phyloP scores from a whole-genome alignment of 208 protist genomes.

The Wallacemonas sp. region DNA sequence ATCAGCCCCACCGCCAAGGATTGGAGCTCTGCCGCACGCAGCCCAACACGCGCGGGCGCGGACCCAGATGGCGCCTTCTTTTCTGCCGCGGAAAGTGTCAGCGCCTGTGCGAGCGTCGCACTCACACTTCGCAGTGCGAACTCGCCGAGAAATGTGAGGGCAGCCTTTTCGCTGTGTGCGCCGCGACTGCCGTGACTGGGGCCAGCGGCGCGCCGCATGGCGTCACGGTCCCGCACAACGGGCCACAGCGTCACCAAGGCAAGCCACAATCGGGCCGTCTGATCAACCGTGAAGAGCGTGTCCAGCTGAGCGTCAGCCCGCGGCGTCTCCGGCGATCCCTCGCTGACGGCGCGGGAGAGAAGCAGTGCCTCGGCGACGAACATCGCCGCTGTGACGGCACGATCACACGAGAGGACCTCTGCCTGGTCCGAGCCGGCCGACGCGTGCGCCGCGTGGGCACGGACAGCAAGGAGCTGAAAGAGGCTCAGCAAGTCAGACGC shows the following conservation, averaged over 20 bases:
- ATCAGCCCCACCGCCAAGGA: conserved; percentile 24
- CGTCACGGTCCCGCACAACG: conserved; percentile 26
- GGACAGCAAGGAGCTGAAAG: conserved; percentile 38
- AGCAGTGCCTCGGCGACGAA: conserved; percentile 59
- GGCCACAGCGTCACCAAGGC: conserved; percentile 45
- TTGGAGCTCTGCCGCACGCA: conserved; percentile 15
- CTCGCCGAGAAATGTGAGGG: conserved; percentile 14
- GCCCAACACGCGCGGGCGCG: no score
- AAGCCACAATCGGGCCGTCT: conserved; percentile 45
- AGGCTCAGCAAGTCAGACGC: conserved; percentile 36
- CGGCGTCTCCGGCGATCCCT: no score
- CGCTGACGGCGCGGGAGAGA: conserved; percentile 17
- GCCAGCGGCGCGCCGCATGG: conserved; percentile 15
- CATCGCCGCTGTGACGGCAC: conserved; percentile 42
- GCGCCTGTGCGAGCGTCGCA: conserved; percentile 14
- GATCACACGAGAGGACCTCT: conserved; percentile 20
- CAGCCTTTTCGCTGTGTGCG: background rate
- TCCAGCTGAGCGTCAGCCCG: no score
- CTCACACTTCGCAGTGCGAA: conserved; percentile 6
- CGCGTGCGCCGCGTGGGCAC: conserved; percentile 12
- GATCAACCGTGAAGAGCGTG: conserved; percentile 19
- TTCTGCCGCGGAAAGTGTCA: background rate
- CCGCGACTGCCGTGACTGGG: background rate
- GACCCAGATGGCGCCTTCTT: no score
- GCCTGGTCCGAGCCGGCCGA: background rate